Evolutionary conservation across 2,329 filamentous ascomycete species (phyloP).

Genomic region (Hypocrella siamensis): DNA sequence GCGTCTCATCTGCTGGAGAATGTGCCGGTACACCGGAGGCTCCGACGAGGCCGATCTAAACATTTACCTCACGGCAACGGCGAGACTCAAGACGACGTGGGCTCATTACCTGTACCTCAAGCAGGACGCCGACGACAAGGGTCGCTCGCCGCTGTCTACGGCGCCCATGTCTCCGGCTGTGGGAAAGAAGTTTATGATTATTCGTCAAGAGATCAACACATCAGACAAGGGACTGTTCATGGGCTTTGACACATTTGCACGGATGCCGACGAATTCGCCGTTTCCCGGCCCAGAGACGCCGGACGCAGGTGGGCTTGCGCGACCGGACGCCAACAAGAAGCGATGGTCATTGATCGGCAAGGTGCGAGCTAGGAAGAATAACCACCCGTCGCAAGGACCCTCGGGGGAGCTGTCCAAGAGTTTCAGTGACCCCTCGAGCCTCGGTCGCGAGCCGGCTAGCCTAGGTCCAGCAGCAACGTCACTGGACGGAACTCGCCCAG

Average conservation of each 20-base stretch:
- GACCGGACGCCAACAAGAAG: constrained; percentile 39
- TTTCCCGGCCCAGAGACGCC: constrained; percentile 10
- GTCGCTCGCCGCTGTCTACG: constrained; percentile 50
- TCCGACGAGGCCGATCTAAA: constrained; percentile 49
- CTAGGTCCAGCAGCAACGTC: no score
- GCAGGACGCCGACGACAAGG: constrained; percentile 42
- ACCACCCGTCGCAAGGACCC: constrained; percentile 3
- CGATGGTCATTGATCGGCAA: constrained; percentile 49
- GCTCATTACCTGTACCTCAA: constrained; percentile 64
- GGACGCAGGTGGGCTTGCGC: constrained; percentile 11
- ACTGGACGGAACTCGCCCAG: neutral
- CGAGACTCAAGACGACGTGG: constrained; percentile 59
- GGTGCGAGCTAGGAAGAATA: constrained; percentile 30
- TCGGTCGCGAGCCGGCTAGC: constrained; percentile 1
- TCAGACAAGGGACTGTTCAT: constrained; percentile 31
- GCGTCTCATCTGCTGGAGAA: constrained; percentile 76
- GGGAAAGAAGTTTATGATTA: constrained; percentile 73
- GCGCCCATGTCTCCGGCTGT: constrained; percentile 75
- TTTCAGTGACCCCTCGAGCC: neutral
- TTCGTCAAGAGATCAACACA: constrained; percentile 53
- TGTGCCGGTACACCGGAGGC: constrained; percentile 60
- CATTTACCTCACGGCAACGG: constrained; percentile 52
- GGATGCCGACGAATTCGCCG: constrained; percentile 10
- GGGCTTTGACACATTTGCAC: constrained; percentile 32
- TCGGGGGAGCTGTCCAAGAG: constrained; percentile 1